A percentile compares a stretch with the other conserved stretches of the same genome.
phyloP scores from a whole-genome alignment of 163 green algal genomes.

The Scenedesmus sp. region DNA sequence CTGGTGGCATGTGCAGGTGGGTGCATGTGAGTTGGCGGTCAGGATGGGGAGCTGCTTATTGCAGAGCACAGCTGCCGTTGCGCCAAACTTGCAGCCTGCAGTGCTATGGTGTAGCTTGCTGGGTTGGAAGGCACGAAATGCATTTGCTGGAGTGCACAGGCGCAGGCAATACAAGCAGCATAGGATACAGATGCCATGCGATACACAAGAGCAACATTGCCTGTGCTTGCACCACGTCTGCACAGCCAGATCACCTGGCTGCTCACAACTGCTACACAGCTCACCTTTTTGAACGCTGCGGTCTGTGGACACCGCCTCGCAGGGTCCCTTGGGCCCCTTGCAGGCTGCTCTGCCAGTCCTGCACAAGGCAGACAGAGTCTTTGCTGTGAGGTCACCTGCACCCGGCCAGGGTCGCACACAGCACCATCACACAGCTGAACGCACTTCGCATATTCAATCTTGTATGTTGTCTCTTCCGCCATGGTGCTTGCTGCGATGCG shows the following conservation, averaged over 20 bases:
- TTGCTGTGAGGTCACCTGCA: neutral
- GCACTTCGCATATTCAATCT: slow-evolving; percentile 42
- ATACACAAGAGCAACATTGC: neutral
- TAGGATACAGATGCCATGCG: neutral
- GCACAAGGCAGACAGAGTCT: slow-evolving; percentile 2
- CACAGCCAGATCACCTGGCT: neutral
- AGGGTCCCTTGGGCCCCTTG: slow-evolving; percentile 28
- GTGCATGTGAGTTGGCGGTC: neutral
- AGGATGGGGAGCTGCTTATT: neutral
- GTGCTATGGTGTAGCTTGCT: neutral
- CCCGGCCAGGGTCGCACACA: neutral
- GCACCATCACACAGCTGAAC: neutral
- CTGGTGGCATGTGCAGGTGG: neutral
- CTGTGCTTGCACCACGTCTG: neutral
- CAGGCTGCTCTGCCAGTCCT: slow-evolving; percentile 7
- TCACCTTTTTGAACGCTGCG: slow-evolving; percentile 27
- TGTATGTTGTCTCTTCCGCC: slow-evolving; percentile 27
- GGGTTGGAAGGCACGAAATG: neutral
- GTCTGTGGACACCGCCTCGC: slow-evolving; percentile 2
- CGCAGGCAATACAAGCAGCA: neutral
- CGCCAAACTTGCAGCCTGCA: neutral
- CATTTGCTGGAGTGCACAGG: neutral
- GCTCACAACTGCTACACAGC: neutral
- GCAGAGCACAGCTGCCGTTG: neutral
- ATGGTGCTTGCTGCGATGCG: neutral